Evolutionary conservation across 345 rosid genomes (phyloP).

Genomic region (Erysimum cheiranthoides): DNA sequence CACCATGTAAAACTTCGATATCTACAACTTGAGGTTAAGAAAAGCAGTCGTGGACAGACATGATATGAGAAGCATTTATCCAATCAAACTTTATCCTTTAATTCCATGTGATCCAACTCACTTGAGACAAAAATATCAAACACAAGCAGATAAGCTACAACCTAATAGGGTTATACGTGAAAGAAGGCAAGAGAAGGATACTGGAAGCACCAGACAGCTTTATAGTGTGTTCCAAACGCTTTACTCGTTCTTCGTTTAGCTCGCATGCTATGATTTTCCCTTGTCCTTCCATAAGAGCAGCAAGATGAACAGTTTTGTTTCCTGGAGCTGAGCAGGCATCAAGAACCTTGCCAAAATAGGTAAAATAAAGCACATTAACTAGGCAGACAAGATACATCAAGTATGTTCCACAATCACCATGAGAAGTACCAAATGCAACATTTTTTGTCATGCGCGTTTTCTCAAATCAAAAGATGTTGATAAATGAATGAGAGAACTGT

Average conservation of each 20-base stretch:
- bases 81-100: neutral
- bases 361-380: slow-evolving; percentile 29
- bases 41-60: slow-evolving; percentile 10
- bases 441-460: neutral
- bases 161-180: slow-evolving; percentile 6
- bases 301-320: slow-evolving; percentile 95
- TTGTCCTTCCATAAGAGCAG: slow-evolving; percentile 86
- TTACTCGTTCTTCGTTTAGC: slow-evolving; percentile 69
- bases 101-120: neutral
- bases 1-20: slow-evolving; percentile 51
- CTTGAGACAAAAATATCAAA: slow-evolving; percentile 5
- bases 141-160: slow-evolving; percentile 7
- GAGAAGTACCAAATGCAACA: slow-evolving; percentile 22
- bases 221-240: slow-evolving; percentile 72
- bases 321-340: slow-evolving; percentile 99
- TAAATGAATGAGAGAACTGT: slow-evolving; percentile 8
- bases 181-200: slow-evolving; percentile 59
- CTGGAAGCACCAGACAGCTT: slow-evolving; percentile 84
- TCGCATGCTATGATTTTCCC: slow-evolving; percentile 86
- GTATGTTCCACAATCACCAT: slow-evolving; percentile 3
- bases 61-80: slow-evolving; percentile 3
- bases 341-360: slow-evolving; percentile 68
- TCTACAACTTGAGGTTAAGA: slow-evolving; percentile 60
- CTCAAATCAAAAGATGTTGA: slow-evolving; percentile 7
- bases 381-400: slow-evolving; percentile 11